phyloP scores from a whole-genome alignment of 192 early-diverging fungal genomes.

The Podila clonocystis region DNA sequence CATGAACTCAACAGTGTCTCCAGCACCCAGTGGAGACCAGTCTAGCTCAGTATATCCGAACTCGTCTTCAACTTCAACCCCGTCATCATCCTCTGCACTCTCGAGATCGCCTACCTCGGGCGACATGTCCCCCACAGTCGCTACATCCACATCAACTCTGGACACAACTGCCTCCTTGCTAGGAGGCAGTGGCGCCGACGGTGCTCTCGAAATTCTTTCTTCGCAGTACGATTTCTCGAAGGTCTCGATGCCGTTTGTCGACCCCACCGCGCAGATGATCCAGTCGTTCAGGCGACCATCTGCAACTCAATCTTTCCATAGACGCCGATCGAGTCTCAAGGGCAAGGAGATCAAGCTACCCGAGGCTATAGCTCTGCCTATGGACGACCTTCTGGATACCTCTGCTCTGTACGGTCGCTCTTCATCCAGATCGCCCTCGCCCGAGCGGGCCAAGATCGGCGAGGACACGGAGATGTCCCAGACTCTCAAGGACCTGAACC shows the following conservation, averaged over 20 bases:
- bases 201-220: no score
- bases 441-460: constrained; percentile 25
- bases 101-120: background rate
- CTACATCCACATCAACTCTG: background rate
- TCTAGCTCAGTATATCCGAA: background rate
- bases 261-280: constrained; percentile 20
- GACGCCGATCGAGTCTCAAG: constrained; percentile 16
- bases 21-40: background rate
- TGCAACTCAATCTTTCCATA: background rate
- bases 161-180: background rate
- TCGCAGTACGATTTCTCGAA: constrained; percentile 13
- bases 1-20: no score
- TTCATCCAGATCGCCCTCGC: constrained; percentile 54
- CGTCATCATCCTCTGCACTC: background rate
- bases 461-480: constrained; percentile 35
- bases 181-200: no score
- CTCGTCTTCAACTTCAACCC: background rate
- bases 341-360: constrained; percentile 18
- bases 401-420: constrained; percentile 57
- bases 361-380: constrained; percentile 29
- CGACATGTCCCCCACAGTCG: background rate
- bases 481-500: constrained; percentile 51
- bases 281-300: constrained; percentile 8
- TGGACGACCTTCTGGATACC: constrained; percentile 64
- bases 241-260: constrained; percentile 29